Evolutionary conservation across 192 early-diverging fungal species (phyloP).

Genomic region (Tieghemiomyces parasiticus): DNA sequence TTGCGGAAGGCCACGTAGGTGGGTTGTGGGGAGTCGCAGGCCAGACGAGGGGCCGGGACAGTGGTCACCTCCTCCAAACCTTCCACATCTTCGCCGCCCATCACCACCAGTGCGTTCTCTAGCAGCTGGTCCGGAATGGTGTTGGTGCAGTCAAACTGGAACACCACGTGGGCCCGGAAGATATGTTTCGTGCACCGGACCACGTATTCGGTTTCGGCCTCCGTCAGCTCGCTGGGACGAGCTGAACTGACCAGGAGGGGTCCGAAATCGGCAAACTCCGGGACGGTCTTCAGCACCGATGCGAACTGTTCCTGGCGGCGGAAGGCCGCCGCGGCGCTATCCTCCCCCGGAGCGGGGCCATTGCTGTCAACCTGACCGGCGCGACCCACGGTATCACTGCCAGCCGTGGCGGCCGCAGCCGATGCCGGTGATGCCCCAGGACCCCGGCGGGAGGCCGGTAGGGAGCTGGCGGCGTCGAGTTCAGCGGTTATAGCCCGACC

Average conservation of each 20-base stretch:
- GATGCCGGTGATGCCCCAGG: background rate
- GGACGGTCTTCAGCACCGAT: slow-evolving; percentile 58
- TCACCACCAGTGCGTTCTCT: slow-evolving; percentile 77
- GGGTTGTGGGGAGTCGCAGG: slow-evolving; percentile 56
- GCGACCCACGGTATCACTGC: background rate
- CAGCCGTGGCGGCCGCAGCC: background rate
- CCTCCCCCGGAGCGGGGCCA: slow-evolving; percentile 7
- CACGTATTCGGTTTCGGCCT: slow-evolving; percentile 91
- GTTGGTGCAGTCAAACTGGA: slow-evolving; percentile 93
- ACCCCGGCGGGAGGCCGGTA: background rate
- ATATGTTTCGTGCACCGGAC: slow-evolving; percentile 88
- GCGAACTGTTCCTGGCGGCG: slow-evolving; percentile 66
- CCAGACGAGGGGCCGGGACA: slow-evolving; percentile 59
- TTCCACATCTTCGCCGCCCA: slow-evolving; percentile 54
- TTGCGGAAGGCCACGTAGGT: slow-evolving; percentile 81
- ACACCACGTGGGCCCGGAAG: slow-evolving; percentile 78
- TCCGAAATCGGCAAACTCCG: slow-evolving; percentile 73
- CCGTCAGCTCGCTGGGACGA: slow-evolving; percentile 68
- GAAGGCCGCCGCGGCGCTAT: slow-evolving; percentile 21
- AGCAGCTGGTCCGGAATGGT: slow-evolving; percentile 86
- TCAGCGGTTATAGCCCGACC: slow-evolving; percentile 26
- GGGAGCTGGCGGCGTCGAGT: background rate
- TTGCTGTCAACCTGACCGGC: slow-evolving; percentile 7
- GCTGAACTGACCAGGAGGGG: slow-evolving; percentile 71
- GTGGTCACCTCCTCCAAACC: slow-evolving; percentile 49